phyloP scores from a whole-genome alignment of 2,329 filamentous ascomycete genomes.

The Lasiodiplodia citricola region DNA sequence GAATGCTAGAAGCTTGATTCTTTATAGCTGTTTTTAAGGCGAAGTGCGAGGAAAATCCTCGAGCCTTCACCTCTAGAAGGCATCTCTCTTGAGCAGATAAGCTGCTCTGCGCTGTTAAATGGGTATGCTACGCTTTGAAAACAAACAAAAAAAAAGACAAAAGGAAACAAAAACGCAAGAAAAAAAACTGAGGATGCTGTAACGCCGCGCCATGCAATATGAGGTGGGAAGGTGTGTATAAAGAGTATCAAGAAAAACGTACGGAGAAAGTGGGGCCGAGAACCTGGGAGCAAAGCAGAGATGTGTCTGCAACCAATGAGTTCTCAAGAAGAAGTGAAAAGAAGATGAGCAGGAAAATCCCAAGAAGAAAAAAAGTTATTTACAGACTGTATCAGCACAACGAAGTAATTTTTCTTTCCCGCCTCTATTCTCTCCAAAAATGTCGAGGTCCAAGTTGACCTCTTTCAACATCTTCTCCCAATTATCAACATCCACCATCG shows the following conservation, averaged over 20 bases:
- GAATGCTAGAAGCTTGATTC: background rate
- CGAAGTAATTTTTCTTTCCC: background rate
- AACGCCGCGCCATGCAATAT: constrained; percentile 10
- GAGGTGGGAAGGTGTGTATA: background rate
- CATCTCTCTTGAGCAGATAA: background rate
- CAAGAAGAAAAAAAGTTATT: constrained; percentile 4
- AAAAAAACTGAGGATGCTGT: background rate
- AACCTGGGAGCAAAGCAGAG: background rate
- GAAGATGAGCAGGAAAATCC: background rate
- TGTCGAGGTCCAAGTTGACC: background rate
- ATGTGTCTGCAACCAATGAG: background rate
- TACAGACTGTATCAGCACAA: constrained; percentile 13
- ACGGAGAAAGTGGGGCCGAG: background rate
- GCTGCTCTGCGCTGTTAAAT: background rate
- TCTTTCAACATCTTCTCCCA: background rate
- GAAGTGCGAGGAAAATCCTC: no score
- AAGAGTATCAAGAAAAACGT: background rate
- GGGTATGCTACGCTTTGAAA: constrained; percentile 6
- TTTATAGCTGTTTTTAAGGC: background rate
- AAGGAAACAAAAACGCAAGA: background rate
- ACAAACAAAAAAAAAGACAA: background rate
- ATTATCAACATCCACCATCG: constrained; percentile 6
- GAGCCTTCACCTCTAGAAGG: background rate
- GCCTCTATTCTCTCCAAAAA: background rate
- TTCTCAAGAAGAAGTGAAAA: constrained; percentile 10